Evolutionary conservation across 345 rosid species (phyloP).

Genomic region (Firmiana major): DNA sequence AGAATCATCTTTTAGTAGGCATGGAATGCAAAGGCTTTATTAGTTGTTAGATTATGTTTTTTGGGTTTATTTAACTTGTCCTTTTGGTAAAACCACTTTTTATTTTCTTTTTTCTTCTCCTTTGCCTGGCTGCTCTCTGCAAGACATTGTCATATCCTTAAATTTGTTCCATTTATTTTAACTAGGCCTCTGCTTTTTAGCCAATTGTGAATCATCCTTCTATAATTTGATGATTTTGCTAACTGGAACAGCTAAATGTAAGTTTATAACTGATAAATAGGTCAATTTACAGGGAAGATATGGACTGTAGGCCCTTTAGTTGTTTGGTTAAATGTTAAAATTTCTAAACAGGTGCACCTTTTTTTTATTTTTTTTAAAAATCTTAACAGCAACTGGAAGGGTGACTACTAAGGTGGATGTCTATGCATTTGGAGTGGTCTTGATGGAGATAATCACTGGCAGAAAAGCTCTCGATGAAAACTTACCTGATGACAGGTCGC

Average conservation of each 20-base stretch:
- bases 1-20: neutral
- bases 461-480: constrained; percentile 73
- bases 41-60: neutral
- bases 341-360: neutral
- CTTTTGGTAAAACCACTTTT: neutral
- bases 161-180: neutral
- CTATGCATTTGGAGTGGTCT: constrained; percentile 79
- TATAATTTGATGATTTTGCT: neutral
- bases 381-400: constrained; percentile 75
- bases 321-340: neutral
- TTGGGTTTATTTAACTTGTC: neutral
- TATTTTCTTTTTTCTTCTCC: neutral
- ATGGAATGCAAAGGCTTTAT: neutral
- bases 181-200: neutral
- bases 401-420: constrained; percentile 91
- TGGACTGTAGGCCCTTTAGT: neutral
- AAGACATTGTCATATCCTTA: neutral
- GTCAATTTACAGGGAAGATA: neutral
- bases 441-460: constrained; percentile 85
- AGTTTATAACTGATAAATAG: neutral
- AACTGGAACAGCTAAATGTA: neutral
- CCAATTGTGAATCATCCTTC: neutral
- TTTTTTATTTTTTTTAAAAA: neutral
- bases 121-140: neutral
- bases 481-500: constrained; percentile 64